phyloP scores from a whole-genome alignment of 768 basidiomycete species.

The Mycena crocata region DNA sequence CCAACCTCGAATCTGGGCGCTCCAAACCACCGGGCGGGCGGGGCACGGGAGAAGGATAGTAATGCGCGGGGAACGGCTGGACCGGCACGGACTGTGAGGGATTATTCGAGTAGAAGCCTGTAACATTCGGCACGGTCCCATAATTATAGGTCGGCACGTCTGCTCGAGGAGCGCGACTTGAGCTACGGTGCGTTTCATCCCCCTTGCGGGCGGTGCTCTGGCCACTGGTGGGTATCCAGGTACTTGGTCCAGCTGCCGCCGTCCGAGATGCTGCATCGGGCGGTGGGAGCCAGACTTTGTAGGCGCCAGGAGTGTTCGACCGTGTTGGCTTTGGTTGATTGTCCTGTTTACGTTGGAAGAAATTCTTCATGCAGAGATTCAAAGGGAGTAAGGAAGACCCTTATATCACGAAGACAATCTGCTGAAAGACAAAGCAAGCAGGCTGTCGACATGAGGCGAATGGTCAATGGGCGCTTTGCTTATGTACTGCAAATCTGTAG shows the following conservation, averaged over 20 bases:
- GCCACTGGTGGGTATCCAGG: constrained; percentile 5
- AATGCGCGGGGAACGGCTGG: constrained; percentile 18
- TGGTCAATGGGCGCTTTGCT: constrained; percentile 31
- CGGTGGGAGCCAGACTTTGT: constrained; percentile 31
- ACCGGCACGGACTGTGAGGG: constrained; percentile 9
- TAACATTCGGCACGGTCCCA: constrained; percentile 19
- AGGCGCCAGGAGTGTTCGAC: constrained; percentile 21
- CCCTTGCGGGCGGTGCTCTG: constrained; percentile 11
- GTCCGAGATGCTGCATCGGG: constrained; percentile 15
- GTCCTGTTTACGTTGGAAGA: constrained; percentile 34
- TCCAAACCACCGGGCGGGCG: constrained; percentile 19
- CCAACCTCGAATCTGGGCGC: constrained; percentile 19
- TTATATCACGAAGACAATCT: constrained; percentile 17
- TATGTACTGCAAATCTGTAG: constrained; percentile 6
- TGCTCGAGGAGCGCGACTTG: constrained; percentile 15
- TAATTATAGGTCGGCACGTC: constrained; percentile 30
- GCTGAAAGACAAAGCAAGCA: constrained; percentile 30
- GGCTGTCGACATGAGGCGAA: constrained; percentile 34
- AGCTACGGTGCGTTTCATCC: constrained; percentile 16
- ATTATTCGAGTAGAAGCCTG: constrained; percentile 23
- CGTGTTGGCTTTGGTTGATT: constrained; percentile 22
- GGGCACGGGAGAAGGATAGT: constrained; percentile 7
- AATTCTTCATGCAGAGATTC: constrained; percentile 27
- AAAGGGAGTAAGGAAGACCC: constrained; percentile 1
- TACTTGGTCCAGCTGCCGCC: background rate